Base-by-base conservation (phyloP, 208 protist genomes). In the Leishmania major region DNA sequence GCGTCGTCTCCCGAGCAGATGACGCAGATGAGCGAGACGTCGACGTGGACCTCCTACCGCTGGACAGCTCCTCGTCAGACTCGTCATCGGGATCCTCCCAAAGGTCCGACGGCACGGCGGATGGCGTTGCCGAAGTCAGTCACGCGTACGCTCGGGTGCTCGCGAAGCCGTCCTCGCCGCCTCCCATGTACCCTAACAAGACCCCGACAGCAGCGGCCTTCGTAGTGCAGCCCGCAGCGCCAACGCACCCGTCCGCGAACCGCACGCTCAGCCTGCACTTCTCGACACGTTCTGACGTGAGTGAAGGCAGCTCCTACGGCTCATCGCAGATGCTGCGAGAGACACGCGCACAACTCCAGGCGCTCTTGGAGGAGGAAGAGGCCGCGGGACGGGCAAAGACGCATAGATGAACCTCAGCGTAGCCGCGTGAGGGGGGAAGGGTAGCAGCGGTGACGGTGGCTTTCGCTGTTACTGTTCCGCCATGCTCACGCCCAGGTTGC, bases 241-340 rank as follows among this genome's bases (percentile, higher is more conserved):
- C 22, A 66, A 31, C 7, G 35, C 28, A 45, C 40, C 10, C 57
- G 28, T n/a, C 62, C n/a, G 11, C 43, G 19, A 47, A 78, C 57
- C 78, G 60, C 11, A 69, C 59, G 11, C 25, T 57, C 45, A 87
- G 67, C 49, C 40, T 78, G 37, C 84, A 83, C 22, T 80, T 78
- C 40, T 83, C 86, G 53, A 77, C 76, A 59, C 60, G 70, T n/a
- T 88, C 84, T 2, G 80, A 84, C 49, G 49, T 37, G 17, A 84
- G 77, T 40, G 80, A 84, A 64, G 82, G 79, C 72, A 84, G 82
- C 51, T 81, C 84, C 22, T 82, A 83, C 49, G 84, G 87, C 15
- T 92, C 89, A 1, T 96, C 92, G 37, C 77, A 89, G 31, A 88
- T 95, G 87, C 82, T 95, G 64, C 90, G 87, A 19, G 87, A 94